These are phyloP conservation scores for Paxillus rubicundulus DNA, from an alignment of 768 basidiomycete species.

Conservation along the genomic window DNA sequence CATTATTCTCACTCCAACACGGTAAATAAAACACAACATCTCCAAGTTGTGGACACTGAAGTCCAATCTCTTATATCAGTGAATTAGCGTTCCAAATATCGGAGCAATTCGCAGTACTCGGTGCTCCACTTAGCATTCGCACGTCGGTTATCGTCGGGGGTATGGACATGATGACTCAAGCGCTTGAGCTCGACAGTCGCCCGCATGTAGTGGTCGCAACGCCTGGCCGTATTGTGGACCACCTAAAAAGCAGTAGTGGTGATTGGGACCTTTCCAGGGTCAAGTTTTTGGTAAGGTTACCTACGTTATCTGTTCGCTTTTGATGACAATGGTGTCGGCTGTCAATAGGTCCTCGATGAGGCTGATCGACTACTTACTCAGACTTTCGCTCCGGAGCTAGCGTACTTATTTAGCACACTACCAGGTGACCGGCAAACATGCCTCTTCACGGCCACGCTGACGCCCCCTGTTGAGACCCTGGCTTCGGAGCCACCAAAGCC, in stretches of 20 bases:
- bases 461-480: conserved; percentile 77
- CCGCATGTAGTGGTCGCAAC: conserved; percentile 96
- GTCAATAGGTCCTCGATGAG: conserved; percentile 83
- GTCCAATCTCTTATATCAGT: conserved; percentile 39
- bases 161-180: conserved; percentile 97
- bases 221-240: conserved; percentile 92
- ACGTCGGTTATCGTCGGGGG: conserved; percentile 94
- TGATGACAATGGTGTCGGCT: background rate
- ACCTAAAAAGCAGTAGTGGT: conserved; percentile 67
- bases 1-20: conserved; percentile 89
- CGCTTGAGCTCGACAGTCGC: conserved; percentile 76
- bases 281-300: conserved; percentile 69
- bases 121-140: conserved; percentile 73
- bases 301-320: background rate
- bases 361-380: conserved; percentile 89
- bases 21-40: conserved; percentile 46
- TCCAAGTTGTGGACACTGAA: background rate
- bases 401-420: conserved; percentile 69
- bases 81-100: conserved; percentile 97
- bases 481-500: conserved; percentile 67
- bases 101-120: conserved; percentile 92
- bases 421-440: conserved; percentile 92
- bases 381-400: conserved; percentile 85
- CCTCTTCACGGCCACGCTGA: conserved; percentile 94
- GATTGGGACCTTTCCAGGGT: conserved; percentile 86